Conservation (phyloP, 23 red algal genomes). For the Rhodosorus marinus region DNA sequence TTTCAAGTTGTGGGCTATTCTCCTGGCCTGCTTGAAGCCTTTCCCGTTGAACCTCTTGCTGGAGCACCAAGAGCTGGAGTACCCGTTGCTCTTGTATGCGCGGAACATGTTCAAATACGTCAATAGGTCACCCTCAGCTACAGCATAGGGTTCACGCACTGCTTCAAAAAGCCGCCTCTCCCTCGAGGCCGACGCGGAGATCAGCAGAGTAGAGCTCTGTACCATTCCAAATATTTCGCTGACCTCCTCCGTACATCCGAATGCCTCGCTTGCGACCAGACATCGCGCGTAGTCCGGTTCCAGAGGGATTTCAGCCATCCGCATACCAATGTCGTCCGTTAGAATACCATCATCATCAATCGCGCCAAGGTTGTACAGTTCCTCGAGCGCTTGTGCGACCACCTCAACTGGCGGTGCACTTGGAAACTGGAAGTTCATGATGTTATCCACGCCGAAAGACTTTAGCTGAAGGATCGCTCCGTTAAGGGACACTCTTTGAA, state of each 20-base stretch:
- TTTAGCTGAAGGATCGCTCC: conserved; percentile 76
- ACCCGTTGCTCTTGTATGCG: conserved; percentile 32
- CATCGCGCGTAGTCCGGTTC: conserved; percentile 35
- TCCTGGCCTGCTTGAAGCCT: conserved; percentile 40
- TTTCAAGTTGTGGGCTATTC: conserved; percentile 20
- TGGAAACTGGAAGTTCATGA: conserved; percentile 97
- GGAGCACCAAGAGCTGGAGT: too few relatives aligned
- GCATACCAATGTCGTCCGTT: conserved; percentile 32
- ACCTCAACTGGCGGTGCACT: conserved; percentile 76
- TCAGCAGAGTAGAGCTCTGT: conserved; percentile 34
- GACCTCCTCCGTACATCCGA: conserved; percentile 42
- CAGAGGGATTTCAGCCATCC: conserved; percentile 71
- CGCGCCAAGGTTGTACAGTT: conserved; percentile 65
- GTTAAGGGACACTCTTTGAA: conserved; percentile 66
- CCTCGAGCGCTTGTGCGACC: conserved; percentile 75
- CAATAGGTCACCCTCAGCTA: conserved; percentile 47
- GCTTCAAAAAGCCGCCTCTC: conserved; percentile 14
- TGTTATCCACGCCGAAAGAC: conserved; percentile 53
- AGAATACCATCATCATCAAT: conserved; percentile 69
- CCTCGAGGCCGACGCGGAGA: conserved; percentile 25
- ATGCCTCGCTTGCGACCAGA: conserved; percentile 43
- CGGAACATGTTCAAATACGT: conserved; percentile 53
- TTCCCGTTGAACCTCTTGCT: conserved; percentile 55
- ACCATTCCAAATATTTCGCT: conserved; percentile 74
- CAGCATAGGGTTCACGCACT: conserved; percentile 11